phyloP scores from a whole-genome alignment of 2,329 filamentous ascomycete genomes.

The Colletotrichum tabaci region DNA sequence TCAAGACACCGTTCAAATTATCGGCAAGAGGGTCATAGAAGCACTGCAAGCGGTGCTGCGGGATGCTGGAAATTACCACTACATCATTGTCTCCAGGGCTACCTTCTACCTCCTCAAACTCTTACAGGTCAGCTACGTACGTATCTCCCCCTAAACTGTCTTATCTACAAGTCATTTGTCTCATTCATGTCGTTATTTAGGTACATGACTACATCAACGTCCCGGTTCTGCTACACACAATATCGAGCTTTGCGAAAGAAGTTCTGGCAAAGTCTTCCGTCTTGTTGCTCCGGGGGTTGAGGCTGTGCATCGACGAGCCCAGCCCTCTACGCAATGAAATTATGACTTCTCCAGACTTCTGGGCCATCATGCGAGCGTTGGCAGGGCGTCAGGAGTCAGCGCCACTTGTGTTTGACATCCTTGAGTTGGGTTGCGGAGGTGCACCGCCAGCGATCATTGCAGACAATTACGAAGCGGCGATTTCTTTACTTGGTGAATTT shows the following conservation, averaged over 20 bases:
- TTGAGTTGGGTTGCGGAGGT: slow-evolving; percentile 82
- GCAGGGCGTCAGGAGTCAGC: slow-evolving; percentile 79
- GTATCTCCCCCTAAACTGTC: slow-evolving; percentile 50
- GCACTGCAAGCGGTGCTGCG: slow-evolving; percentile 86
- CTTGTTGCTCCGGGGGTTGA: slow-evolving; percentile 83
- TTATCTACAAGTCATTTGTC: slow-evolving; percentile 46
- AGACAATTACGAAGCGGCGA: slow-evolving; percentile 94
- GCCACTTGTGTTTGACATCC: slow-evolving; percentile 86
- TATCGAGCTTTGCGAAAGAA: slow-evolving; percentile 88
- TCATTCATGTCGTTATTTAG: slow-evolving; percentile 57
- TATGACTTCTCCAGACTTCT: slow-evolving; percentile 97
- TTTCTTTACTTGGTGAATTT: slow-evolving; percentile 89
- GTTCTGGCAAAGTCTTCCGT: slow-evolving; percentile 82
- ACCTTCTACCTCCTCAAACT: slow-evolving; percentile 90
- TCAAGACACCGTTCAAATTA: slow-evolving; percentile 76
- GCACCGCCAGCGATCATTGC: slow-evolving; percentile 88
- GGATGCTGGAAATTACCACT: slow-evolving; percentile 84
- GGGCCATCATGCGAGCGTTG: slow-evolving; percentile 87
- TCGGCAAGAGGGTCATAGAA: slow-evolving; percentile 86
- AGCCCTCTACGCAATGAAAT: slow-evolving; percentile 89
- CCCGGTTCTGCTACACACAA: slow-evolving; percentile 90
- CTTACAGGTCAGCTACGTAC: slow-evolving; percentile 87
- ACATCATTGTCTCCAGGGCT: slow-evolving; percentile 85
- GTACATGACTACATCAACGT: slow-evolving; percentile 93
- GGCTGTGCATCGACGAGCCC: slow-evolving; percentile 83